Evolutionary conservation across 208 protist genomes (phyloP).

Genomic region (Leishmania tarentolae): DNA sequence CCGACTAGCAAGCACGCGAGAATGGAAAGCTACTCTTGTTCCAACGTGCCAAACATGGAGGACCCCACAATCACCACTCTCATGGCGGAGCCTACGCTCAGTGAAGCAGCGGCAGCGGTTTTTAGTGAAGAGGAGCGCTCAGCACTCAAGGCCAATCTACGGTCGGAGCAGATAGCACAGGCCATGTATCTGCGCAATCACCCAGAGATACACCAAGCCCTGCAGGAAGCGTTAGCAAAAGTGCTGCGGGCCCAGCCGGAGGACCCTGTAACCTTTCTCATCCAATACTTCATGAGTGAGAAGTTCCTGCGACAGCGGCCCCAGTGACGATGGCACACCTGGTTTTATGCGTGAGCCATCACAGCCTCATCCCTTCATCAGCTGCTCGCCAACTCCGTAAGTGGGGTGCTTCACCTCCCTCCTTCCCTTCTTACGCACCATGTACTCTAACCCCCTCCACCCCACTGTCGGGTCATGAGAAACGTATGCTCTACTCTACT

Average conservation of each 20-base stretch:
- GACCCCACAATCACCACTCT: neutral
- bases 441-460: neutral
- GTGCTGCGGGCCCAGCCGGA: conserved; percentile 63
- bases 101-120: conserved; percentile 60
- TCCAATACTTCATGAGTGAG: conserved; percentile 46
- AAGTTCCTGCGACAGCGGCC: conserved; percentile 21
- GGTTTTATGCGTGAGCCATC: neutral
- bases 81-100: conserved; percentile 48
- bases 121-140: conserved; percentile 67
- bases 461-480: neutral
- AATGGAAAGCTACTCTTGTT: neutral
- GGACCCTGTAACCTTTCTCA: conserved; percentile 62
- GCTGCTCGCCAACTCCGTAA: neutral
- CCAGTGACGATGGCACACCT: neutral
- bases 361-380: neutral
- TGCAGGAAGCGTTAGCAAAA: conserved; percentile 53
- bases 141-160: conserved; percentile 56
- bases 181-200: conserved; percentile 83
- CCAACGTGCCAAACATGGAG: conserved; percentile 3
- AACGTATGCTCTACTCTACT: neutral
- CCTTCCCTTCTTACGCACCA: neutral
- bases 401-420: neutral
- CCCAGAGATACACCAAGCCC: conserved; percentile 68
- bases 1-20: neutral
- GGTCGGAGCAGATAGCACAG: conserved; percentile 69